Percentiles rank a stretch among this genome's conserved stretches.
Conservation (phyloP, 2,329 filamentous ascomycete species). For the Fusarium austroafricanum region DNA sequence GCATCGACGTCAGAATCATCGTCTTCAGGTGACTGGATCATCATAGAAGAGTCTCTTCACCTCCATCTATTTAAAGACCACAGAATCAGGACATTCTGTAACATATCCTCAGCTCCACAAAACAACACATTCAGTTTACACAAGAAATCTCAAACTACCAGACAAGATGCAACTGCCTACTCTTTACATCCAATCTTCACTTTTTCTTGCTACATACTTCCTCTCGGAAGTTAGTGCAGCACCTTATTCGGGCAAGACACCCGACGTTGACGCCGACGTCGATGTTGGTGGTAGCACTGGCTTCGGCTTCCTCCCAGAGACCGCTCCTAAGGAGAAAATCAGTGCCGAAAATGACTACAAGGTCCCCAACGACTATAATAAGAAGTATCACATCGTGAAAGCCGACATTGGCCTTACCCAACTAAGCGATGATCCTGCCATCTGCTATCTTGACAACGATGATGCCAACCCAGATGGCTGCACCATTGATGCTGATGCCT, state of each 20-base stretch:
- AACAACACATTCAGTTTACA: not conserved
- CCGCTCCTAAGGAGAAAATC: not conserved
- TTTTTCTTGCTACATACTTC: conserved; percentile 21
- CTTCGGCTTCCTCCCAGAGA: not conserved
- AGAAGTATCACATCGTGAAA: conserved; percentile 4
- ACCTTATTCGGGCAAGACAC: not conserved
- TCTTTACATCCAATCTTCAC: not conserved
- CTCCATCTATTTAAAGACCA: not conserved
- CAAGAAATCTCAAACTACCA: not conserved
- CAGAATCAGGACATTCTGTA: not conserved
- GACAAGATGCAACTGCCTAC: conserved; percentile 30
- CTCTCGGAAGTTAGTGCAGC: conserved; percentile 6
- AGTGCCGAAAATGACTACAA: not conserved
- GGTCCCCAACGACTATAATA: not conserved
- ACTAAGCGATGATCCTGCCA: not conserved
- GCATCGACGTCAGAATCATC: conserved; percentile 2
- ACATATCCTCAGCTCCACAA: not conserved
- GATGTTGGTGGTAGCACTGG: not conserved
- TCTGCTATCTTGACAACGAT: not conserved
- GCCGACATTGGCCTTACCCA: not conserved
- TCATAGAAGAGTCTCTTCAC: not conserved
- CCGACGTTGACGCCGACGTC: not conserved
- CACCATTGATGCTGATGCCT: not conserved
- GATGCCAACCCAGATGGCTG: not conserved
- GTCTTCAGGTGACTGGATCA: not conserved